Percentiles rank a stretch among this genome's conserved stretches.
phyloP scores from a whole-genome alignment of 768 basidiomycete genomes.

The Guyanaporus albipodus region DNA sequence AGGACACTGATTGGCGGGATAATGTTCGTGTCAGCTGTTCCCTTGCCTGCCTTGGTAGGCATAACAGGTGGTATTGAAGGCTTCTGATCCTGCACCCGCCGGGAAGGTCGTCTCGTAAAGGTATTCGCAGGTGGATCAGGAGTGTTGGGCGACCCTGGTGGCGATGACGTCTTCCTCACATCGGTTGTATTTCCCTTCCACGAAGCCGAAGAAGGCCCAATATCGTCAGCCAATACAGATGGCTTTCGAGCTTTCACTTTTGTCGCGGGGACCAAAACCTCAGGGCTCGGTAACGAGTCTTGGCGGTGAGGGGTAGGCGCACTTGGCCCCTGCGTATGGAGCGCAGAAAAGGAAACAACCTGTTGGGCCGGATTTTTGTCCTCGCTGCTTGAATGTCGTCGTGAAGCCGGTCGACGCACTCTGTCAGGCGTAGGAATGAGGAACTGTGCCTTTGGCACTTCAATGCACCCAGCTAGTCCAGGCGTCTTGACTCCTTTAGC shows the following conservation, averaged over 20 bases:
- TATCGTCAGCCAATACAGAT: constrained; percentile 31
- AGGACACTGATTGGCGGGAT: constrained; percentile 97
- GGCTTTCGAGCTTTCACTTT: constrained; percentile 30
- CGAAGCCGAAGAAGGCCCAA: constrained; percentile 6
- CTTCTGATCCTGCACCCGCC: constrained; percentile 31
- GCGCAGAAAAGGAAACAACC: constrained; percentile 27
- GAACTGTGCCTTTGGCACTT: constrained; percentile 43
- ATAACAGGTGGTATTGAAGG: constrained; percentile 25
- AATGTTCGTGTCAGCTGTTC: constrained; percentile 59
- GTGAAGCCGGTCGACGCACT: constrained; percentile 24
- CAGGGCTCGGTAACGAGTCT: constrained; percentile 24
- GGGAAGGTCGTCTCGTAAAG: constrained; percentile 28
- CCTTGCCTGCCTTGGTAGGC: constrained; percentile 48
- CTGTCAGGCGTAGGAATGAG: constrained; percentile 28
- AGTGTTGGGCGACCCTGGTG: constrained; percentile 32
- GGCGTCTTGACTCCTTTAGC: constrained; percentile 36
- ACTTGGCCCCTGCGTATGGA: constrained; percentile 20
- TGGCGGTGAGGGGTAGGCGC: constrained; percentile 18
- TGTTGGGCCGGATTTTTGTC: constrained; percentile 26
- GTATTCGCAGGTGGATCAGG: constrained; percentile 22
- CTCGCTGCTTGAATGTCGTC: constrained; percentile 26
- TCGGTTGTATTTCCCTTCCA: constrained; percentile 29
- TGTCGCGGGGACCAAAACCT: constrained; percentile 8
- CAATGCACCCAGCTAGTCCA: constrained; percentile 37
- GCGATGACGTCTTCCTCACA: constrained; percentile 31